Conservation (phyloP, 768 basidiomycete species). For the Ramaria sp. region DNA sequence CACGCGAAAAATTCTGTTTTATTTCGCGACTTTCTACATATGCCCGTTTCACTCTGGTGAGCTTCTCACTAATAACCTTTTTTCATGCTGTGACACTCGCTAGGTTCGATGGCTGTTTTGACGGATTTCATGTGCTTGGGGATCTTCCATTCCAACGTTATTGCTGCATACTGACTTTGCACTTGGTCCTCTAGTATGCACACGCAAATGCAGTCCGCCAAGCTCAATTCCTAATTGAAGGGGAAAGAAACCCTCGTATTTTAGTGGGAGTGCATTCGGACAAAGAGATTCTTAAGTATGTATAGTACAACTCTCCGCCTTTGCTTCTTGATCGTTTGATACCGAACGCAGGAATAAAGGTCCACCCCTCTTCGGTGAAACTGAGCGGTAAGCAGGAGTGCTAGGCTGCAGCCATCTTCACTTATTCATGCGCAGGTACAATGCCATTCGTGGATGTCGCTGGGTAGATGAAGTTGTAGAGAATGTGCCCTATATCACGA, state of each 20-base stretch:
- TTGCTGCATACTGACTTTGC: not conserved
- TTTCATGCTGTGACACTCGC: not conserved
- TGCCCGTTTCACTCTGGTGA: slow-evolving; percentile 3
- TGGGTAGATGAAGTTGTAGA: slow-evolving; percentile 13
- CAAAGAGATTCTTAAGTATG: slow-evolving; percentile 11
- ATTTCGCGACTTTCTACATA: not conserved
- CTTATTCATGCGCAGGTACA: slow-evolving; percentile 8
- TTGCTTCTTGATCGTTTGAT: not conserved
- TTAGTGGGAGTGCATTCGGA: slow-evolving; percentile 12
- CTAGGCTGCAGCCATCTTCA: not conserved
- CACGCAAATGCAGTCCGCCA: slow-evolving; percentile 14
- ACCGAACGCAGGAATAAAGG: slow-evolving; percentile 11
- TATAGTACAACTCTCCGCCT: not conserved
- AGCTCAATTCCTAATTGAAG: slow-evolving; percentile 8
- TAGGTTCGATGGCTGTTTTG: slow-evolving; percentile 14
- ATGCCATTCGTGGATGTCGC: slow-evolving; percentile 11
- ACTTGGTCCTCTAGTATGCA: slow-evolving; percentile 10
- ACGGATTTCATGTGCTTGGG: slow-evolving; percentile 10
- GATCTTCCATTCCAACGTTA: not conserved
- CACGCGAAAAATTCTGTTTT: too few species aligned
- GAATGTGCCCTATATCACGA: slow-evolving; percentile 12
- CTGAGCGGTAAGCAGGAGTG: slow-evolving; percentile 9
- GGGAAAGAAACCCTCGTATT: slow-evolving; percentile 2
- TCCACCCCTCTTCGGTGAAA: slow-evolving; percentile 13
- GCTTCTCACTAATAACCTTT: not conserved